phyloP scores from a whole-genome alignment of 257 asterid genomes.

The Paulownia fortunei region DNA sequence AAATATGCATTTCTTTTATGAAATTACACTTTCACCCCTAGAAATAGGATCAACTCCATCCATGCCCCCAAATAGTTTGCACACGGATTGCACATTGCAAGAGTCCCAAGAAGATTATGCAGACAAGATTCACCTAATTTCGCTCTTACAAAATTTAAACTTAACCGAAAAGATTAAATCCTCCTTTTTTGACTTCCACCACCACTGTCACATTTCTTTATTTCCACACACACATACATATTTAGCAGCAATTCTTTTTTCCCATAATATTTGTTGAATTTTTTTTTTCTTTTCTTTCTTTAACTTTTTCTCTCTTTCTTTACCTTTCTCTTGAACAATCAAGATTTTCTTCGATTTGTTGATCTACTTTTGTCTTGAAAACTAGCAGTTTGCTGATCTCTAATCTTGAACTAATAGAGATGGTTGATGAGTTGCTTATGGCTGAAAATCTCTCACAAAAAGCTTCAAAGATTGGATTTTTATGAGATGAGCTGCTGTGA shows the following conservation, averaged over 20 bases:
- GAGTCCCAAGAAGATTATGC: constrained; percentile 24
- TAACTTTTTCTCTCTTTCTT: constrained; percentile 30
- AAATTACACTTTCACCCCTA: constrained; percentile 18
- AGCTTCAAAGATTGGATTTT: constrained; percentile 48
- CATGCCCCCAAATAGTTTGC: neutral
- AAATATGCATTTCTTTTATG: neutral
- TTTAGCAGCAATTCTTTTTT: constrained; percentile 26
- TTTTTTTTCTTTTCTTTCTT: constrained; percentile 15
- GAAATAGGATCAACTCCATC: neutral
- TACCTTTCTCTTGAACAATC: constrained; percentile 47
- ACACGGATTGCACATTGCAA: neutral
- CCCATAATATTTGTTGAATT: constrained; percentile 22
- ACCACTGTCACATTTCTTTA: constrained; percentile 36
- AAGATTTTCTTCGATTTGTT: constrained; percentile 59
- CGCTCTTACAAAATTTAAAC: constrained; percentile 41
- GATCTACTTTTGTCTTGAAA: constrained; percentile 51
- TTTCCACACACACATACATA: constrained; percentile 35
- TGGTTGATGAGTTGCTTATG: constrained; percentile 51
- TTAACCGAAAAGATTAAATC: constrained; percentile 32
- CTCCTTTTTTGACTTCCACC: constrained; percentile 47
- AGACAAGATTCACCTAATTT: constrained; percentile 41
- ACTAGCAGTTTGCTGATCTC: constrained; percentile 49
- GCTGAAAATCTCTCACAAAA: constrained; percentile 37
- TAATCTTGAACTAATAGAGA: constrained; percentile 44
- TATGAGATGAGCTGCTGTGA: constrained; percentile 54